These are phyloP conservation scores for Basidiobolus heterosporus DNA, from an alignment of 371 early-diverging fungal genomes.

Conservation along the genomic window DNA sequence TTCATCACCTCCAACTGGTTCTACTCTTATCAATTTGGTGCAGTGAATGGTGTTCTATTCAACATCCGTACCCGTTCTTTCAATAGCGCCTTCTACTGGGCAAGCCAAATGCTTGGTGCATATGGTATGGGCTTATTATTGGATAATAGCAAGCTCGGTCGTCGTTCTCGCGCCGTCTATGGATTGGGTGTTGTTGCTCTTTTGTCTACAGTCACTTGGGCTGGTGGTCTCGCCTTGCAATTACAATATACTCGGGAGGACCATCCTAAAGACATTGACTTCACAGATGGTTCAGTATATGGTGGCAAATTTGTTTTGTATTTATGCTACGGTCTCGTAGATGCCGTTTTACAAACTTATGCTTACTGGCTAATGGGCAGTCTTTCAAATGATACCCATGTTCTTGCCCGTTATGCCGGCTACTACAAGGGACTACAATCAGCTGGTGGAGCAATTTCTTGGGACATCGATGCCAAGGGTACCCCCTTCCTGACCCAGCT, in stretches of 20 bases:
- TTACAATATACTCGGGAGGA: conserved; percentile 17
- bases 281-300: conserved; percentile 20
- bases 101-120: conserved; percentile 43
- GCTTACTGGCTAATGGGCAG: conserved; percentile 58
- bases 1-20: conserved; percentile 61
- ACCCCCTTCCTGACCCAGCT: conserved; percentile 14
- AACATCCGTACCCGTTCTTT: conserved; percentile 36
- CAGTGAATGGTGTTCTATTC: conserved; percentile 32
- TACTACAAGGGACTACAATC: conserved; percentile 25
- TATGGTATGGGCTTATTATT: conserved; percentile 29
- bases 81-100: conserved; percentile 55
- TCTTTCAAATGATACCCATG: conserved; percentile 43
- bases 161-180: conserved; percentile 30
- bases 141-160: conserved; percentile 22
- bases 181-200: conserved; percentile 27
- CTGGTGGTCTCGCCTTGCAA: conserved; percentile 39
- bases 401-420: conserved; percentile 51
- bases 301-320: conserved; percentile 46
- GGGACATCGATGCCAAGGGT: conserved; percentile 13
- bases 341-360: conserved; percentile 48
- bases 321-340: conserved; percentile 43
- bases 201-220: conserved; percentile 35
- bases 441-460: conserved; percentile 20
- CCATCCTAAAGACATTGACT: conserved; percentile 12
- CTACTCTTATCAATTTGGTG: conserved; percentile 50